Evolutionary conservation across 2,329 filamentous ascomycete genomes (phyloP).

Genomic region (Capronia coronata): DNA sequence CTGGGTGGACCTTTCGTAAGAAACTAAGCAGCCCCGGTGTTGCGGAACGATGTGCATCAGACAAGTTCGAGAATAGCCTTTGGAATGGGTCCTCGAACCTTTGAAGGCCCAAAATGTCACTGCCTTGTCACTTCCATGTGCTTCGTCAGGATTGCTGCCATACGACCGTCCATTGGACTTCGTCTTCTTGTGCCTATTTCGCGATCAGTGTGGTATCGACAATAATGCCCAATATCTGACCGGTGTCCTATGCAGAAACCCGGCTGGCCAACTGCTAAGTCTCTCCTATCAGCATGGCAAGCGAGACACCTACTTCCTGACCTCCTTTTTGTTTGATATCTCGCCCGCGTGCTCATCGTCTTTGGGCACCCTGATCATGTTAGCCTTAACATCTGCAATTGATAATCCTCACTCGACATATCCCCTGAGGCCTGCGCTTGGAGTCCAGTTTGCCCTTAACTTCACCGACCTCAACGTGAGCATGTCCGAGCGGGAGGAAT

Average conservation of each 20-base stretch:
- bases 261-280: conserved; percentile 8
- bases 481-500: conserved; percentile 20
- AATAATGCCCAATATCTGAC: conserved; percentile 20
- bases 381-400: conserved; percentile 22
- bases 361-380: conserved; percentile 20
- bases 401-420: conserved; percentile 18
- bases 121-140: no score
- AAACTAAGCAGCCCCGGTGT: conserved; percentile 19
- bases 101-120: conserved; percentile 7
- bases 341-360: conserved; percentile 11
- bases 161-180: conserved; percentile 12
- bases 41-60: conserved; percentile 19
- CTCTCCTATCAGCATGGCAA: conserved; percentile 14
- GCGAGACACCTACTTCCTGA: conserved; percentile 6
- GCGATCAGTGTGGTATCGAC: conserved; percentile 11
- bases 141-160: conserved; percentile 10
- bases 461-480: conserved; percentile 16
- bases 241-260: conserved; percentile 17
- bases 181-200: conserved; percentile 5
- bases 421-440: conserved; percentile 18
- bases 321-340: conserved; percentile 4
- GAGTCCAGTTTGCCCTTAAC: conserved; percentile 24
- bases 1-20: conserved; percentile 18
- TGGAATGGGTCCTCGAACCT: conserved; percentile 4
- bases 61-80: conserved; percentile 20